These are phyloP conservation scores for Cladosporium sp. DNA, from an alignment of 2,329 filamentous ascomycete genomes.

Conservation along the genomic window DNA sequence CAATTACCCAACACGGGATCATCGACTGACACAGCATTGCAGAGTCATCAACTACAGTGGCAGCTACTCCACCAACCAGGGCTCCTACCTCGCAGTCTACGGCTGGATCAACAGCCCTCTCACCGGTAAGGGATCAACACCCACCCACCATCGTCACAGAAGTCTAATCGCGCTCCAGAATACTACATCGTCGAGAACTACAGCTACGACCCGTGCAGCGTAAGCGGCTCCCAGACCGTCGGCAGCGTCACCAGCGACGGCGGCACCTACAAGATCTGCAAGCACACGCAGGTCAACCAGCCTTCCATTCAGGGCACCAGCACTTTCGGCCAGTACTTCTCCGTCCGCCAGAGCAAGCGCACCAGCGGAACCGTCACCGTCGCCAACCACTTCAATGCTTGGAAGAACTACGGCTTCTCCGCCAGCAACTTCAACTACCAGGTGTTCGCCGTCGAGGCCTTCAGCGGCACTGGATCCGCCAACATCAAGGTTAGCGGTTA, in stretches of 20 bases:
- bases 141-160: not conserved
- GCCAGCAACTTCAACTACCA: constrained; percentile 51
- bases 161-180: constrained; percentile 30
- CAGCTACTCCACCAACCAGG: constrained; percentile 23
- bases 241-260: constrained; percentile 51
- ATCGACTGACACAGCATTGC: not conserved
- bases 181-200: constrained; percentile 57
- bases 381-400: constrained; percentile 32
- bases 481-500: constrained; percentile 34
- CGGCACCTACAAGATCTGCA: constrained; percentile 51
- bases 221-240: constrained; percentile 37
- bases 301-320: constrained; percentile 38
- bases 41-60: constrained; percentile 22
- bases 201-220: constrained; percentile 37
- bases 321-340: constrained; percentile 40
- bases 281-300: constrained; percentile 40
- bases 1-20: not conserved
- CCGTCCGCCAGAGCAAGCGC: constrained; percentile 34
- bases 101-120: constrained; percentile 53
- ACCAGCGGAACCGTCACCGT: constrained; percentile 24
- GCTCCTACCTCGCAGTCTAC: constrained; percentile 54
- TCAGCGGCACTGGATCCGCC: constrained; percentile 47
- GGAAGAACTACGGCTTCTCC: constrained; percentile 45
- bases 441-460: constrained; percentile 52
- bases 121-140: constrained; percentile 25